Conservation (phyloP, 345 rosid genomes). For the Nephelium lappaceum region DNA sequence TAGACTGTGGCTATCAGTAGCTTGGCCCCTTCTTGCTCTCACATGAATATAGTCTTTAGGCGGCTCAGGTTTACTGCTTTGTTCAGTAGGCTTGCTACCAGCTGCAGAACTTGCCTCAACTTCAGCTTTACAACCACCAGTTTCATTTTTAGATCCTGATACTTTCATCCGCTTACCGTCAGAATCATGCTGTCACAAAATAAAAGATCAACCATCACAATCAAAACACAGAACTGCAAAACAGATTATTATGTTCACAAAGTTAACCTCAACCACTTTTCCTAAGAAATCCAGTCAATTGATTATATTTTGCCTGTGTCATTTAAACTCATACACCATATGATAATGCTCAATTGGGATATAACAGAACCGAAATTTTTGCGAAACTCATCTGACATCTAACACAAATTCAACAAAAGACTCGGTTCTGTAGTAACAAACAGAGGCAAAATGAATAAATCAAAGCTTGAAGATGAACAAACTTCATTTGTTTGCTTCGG, state of each 20-base stretch:
- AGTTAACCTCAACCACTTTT: neutral
- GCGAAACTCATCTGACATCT: neutral
- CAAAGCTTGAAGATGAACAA: neutral
- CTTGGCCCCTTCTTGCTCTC: constrained; percentile 97
- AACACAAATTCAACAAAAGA: neutral
- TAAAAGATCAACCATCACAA: constrained; percentile 13
- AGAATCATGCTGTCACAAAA: constrained; percentile 50
- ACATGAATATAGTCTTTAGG: constrained; percentile 95
- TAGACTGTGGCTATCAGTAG: constrained; percentile 97
- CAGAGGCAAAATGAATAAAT: neutral
- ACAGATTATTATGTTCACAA: neutral
- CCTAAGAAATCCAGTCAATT: neutral
- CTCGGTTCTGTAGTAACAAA: neutral
- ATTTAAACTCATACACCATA: neutral
- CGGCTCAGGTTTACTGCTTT: constrained; percentile 66
- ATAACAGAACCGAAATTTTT: neutral
- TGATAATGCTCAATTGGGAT: neutral
- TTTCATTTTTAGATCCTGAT: constrained; percentile 51
- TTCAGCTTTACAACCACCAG: constrained; percentile 57
- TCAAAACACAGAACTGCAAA: neutral
- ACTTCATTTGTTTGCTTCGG: no score
- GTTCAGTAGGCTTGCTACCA: constrained; percentile 55
- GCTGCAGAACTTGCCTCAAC: constrained; percentile 65
- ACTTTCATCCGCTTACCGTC: constrained; percentile 60
- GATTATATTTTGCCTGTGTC: neutral